Base-by-base conservation (phyloP, 2,329 filamentous ascomycete genomes). In the Xylariales sp. region DNA sequence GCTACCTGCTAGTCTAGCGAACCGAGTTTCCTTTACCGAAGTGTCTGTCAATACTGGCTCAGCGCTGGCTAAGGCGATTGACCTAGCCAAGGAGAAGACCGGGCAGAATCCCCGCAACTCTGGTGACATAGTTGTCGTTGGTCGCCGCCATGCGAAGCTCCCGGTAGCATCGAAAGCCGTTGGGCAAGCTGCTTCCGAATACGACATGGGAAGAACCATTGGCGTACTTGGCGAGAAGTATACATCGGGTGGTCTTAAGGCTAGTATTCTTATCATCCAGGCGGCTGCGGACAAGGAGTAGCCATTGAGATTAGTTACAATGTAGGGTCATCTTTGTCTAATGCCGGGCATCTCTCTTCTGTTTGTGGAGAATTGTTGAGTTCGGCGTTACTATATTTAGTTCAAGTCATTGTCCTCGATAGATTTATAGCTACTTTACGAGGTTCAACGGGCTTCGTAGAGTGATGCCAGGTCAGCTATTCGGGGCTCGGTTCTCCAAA, bases 181-280 rank as follows among this genome's bases (percentile, higher is more conserved):
- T 14, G 49, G 43, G 50, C 51, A 43, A 43, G 44, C 46, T 29
- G 38, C 39, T 19, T 51, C 54, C 7, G 51, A 63, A 31, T 43
- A 56, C 28, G 73, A 75, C 18, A 58, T 76, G 50, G 64, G 61
- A 38, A 71, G 63, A 56, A 78, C 76, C 19, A 54, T 86, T 24
- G 82, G 83, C 8, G 62, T 68, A n/a, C 65, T 81, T 21, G 79
- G 76, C 8, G 75, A 82, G 57, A 69, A 72, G 43, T 61, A 84
- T n/a, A 71, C 80, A 31, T 70, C 71, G 38, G 70, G 69, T 32
- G 74, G 72, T 10, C 61, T 85, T n/a, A 74, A 72, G 48, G 78
- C 82, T 0, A 88, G 84, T 59, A 64, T 89, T 19, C 65, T 89
- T 40, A 76, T 89, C 41, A 71, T 90, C 20, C 81, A 88, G 62